Conservation (phyloP, 2,329 filamentous ascomycete genomes). For the Colletotrichum simmondsii region DNA sequence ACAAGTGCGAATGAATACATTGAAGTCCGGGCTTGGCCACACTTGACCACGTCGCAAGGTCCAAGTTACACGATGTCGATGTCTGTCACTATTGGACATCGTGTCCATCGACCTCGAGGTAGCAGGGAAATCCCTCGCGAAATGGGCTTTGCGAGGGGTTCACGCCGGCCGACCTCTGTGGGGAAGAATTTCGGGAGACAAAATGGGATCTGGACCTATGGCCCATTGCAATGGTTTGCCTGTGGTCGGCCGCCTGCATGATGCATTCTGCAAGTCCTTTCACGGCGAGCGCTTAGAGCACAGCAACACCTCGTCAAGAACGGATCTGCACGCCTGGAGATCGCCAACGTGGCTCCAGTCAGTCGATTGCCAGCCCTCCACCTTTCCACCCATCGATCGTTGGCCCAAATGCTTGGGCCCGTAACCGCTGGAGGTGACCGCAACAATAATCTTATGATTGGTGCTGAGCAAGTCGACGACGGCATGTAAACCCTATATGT, state of each 20-base stretch:
- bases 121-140: slow-evolving; percentile 15
- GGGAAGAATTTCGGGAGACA: slow-evolving; percentile 7
- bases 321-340: slow-evolving; percentile 2
- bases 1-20: not conserved
- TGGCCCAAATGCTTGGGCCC: not conserved
- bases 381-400: slow-evolving; percentile 16
- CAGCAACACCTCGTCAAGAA: slow-evolving; percentile 3
- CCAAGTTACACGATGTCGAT: not conserved
- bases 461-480: slow-evolving; percentile 2
- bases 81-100: not conserved
- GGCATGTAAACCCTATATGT: not conserved
- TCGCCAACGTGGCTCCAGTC: slow-evolving; percentile 34
- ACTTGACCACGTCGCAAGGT: slow-evolving; percentile 2
- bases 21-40: not conserved
- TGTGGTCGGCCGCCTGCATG: not conserved
- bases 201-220: slow-evolving; percentile 3
- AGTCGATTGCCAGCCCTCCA: slow-evolving; percentile 7
- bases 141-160: slow-evolving; percentile 21
- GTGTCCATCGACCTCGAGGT: slow-evolving; percentile 11
- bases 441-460: slow-evolving; percentile 7
- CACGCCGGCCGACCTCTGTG: slow-evolving; percentile 1
- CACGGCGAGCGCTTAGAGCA: slow-evolving; percentile 22
- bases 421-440: slow-evolving; percentile 17
- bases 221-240: not conserved
- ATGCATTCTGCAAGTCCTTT: slow-evolving; percentile 16